These are phyloP conservation scores for Globisporangium canariense DNA, from an alignment of 352 stramenopile species.

Conservation along the genomic window DNA sequence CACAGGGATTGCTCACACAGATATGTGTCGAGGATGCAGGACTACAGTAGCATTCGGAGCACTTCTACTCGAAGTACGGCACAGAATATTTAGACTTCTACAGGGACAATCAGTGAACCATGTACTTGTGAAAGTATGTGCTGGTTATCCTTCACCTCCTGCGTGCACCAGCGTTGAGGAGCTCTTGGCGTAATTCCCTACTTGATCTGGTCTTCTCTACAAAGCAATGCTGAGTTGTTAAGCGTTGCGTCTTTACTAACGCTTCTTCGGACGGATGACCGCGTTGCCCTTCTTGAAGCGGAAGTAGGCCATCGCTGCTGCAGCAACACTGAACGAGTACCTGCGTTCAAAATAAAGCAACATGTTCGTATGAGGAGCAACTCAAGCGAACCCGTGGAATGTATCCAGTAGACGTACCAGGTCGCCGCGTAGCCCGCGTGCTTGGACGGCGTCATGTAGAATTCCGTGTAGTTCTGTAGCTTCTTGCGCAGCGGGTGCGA, in stretches of 20 bases:
- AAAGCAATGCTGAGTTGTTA: too few relatives aligned
- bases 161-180: too few relatives aligned
- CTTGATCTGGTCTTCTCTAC: too few relatives aligned
- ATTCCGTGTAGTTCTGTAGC: constrained; percentile 75
- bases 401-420: constrained; percentile 41
- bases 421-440: constrained; percentile 81
- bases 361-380: background rate
- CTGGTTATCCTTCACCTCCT: too few relatives aligned
- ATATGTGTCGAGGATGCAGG: too few relatives aligned
- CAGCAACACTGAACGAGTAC: constrained; percentile 79
- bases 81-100: too few relatives aligned
- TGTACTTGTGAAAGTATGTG: too few relatives aligned
- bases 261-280: constrained; percentile 7
- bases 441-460: constrained; percentile 89
- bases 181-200: too few relatives aligned
- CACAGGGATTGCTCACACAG: too few relatives aligned
- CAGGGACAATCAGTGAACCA: too few relatives aligned
- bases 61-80: too few relatives aligned
- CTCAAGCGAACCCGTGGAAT: background rate
- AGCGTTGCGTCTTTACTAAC: background rate
- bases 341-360: constrained; percentile 19
- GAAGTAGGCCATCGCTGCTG: constrained; percentile 62
- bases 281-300: constrained; percentile 62
- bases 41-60: too few relatives aligned
- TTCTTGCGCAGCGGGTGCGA: constrained; percentile 70